Base-by-base conservation (phyloP, 2,329 filamentous ascomycete genomes). In the Parafenestella ontariensis region DNA sequence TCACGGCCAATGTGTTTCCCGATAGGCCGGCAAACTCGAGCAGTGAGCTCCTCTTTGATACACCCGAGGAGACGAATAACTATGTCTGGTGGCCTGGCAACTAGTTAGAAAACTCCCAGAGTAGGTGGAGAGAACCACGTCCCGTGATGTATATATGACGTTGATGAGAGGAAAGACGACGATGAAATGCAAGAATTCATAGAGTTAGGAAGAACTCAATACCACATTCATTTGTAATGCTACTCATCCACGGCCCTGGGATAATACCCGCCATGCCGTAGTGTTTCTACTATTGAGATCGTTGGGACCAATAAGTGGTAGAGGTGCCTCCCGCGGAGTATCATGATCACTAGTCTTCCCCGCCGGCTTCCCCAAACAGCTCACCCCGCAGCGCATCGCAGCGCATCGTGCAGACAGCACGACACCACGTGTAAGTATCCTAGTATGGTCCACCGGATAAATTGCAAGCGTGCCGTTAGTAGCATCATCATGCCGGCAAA, bases 31-130 rank as follows among this genome's bases (percentile, higher is more conserved):
- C 62, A 26, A 74, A 81, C 52, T 78, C 75, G 29, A 77, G 73
- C 54, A 75, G 71, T 47, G 46, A 69, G 62, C 62, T 81, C 28
- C 62, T 80, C 8, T 80, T 63, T 41, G 79, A 81, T 52, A 74
- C 78, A 3, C 52, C 74, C 6, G 77, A 74, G 52, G 62, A 79
- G 71, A 80, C 79, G 6, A 74, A 77, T 52, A 76, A 81, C 62
- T 77, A 79, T 54, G 69, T 70, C 11, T 81, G 79, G 78, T 81
- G 79, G 78, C n/a, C 68, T 26, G 78, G 78, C 5, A 74, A 76
- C 54, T 78, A 74, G 37, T 24, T 18, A 15, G 23, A 15, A 21
- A n/a, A 17, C 18, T 29, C 17, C 5, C 9, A 8, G 23, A 10
- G 23, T n/a, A 29, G 8, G 7, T 42, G n/a, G 6, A 15, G 13